phyloP scores from a whole-genome alignment of 257 asterid genomes.

The Fraxinus americana region DNA sequence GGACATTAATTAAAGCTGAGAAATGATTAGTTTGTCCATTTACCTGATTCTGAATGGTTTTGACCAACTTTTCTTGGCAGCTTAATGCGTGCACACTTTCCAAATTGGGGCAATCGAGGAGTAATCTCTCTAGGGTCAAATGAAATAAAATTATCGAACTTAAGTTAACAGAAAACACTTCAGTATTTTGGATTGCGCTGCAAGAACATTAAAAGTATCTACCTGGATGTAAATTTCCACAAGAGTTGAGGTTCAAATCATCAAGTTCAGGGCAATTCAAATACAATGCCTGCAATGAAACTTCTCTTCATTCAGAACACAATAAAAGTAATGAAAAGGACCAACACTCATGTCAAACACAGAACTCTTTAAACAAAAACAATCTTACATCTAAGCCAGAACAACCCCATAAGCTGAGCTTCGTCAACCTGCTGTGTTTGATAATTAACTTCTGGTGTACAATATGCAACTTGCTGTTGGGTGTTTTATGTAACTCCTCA shows the following conservation, averaged over 20 bases:
- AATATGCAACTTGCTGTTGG: constrained; percentile 59
- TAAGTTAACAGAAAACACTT: not conserved
- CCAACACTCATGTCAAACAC: not conserved
- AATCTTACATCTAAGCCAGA: constrained; percentile 92
- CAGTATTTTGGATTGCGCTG: not conserved
- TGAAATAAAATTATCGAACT: constrained; percentile 6
- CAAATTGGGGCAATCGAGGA: constrained; percentile 79
- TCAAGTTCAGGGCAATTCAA: constrained; percentile 78
- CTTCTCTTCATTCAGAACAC: constrained; percentile 26
- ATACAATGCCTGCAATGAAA: constrained; percentile 73
- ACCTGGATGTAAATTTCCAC: constrained; percentile 89
- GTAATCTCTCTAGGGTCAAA: constrained; percentile 66
- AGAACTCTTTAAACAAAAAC: constrained; percentile 9
- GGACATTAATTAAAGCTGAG: not conserved
- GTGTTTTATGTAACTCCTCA: constrained; percentile 45
- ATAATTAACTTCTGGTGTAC: constrained; percentile 85
- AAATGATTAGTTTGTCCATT: not conserved
- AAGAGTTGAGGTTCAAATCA: constrained; percentile 85
- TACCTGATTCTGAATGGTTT: constrained; percentile 85
- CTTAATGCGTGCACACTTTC: constrained; percentile 84
- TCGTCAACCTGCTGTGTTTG: constrained; percentile 82
- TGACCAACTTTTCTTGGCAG: constrained; percentile 61
- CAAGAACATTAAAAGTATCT: constrained; percentile 14
- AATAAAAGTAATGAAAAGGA: not conserved
- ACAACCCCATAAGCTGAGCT: constrained; percentile 98